Base-by-base conservation (phyloP, 176 grass and related monocot species). In the Bromus sterilis region DNA sequence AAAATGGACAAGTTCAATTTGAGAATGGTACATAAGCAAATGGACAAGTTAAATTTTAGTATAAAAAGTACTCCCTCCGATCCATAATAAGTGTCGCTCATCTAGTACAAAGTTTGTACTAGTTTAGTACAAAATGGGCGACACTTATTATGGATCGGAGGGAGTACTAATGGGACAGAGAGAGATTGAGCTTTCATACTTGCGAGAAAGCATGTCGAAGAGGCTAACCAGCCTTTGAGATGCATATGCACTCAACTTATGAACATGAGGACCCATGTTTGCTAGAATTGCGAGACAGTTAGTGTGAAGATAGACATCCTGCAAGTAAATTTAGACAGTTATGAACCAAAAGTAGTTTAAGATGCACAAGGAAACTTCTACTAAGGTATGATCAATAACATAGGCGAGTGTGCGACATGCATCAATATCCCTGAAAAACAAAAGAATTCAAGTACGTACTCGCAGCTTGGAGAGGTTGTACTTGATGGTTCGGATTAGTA, bases 141-240 rank as follows among this genome's bases (percentile, higher is more conserved):
- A n/a, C n/a, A n/a, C n/a, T n/a, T n/a, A n/a, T n/a, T n/a, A n/a
- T n/a, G n/a, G n/a, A n/a, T n/a, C n/a, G n/a, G n/a, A n/a, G n/a
- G n/a, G n/a, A n/a, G n/a, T n/a, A n/a, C n/a, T n/a, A 81, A 48
- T 42, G 26, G 80, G 63, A 34, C 10, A 37, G 41, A 78, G 71
- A 62, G 71, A 62, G 59, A 62, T 30, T n/a, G 35, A 75, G 51
- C 23, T 41, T 91, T 9, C 92, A 63, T 95, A 99, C 96, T 95
- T 99, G 88, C 89, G 91, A 74, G 96, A 93, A 78, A 99, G 96
- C 96, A 99, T 99, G 80, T 99, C 96, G 70, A 99, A 99, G 74
- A 99, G 96, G 93, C 96, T 99, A 93, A 99, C 96, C 39, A 99
- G 93, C 90, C 93, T 93, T 92, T 99, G 96, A 71, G 96, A 95